These are phyloP conservation scores for Nemania sp. DNA, from an alignment of 2,329 filamentous ascomycete genomes.

Conservation along the genomic window DNA sequence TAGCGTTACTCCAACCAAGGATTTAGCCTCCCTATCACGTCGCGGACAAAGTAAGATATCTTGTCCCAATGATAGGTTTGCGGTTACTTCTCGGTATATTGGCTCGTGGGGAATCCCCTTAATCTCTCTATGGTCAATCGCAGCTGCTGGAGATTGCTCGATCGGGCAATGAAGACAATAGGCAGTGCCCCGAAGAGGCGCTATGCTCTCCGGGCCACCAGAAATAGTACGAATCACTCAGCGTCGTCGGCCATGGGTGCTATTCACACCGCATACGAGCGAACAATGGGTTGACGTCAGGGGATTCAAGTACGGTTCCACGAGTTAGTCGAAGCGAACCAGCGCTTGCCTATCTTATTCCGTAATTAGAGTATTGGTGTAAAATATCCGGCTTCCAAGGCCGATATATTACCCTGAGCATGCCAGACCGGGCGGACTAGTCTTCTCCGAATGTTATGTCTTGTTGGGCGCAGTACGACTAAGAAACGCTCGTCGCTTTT, in stretches of 20 bases:
- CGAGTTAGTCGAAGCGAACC: slow-evolving; percentile 4
- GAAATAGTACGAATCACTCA: neutral
- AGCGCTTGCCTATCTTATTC: slow-evolving; percentile 13
- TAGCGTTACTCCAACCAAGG: slow-evolving; percentile 32
- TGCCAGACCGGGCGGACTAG: slow-evolving; percentile 19
- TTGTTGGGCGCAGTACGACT: neutral
- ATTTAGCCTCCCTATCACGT: slow-evolving; percentile 47
- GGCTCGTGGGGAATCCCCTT: slow-evolving; percentile 17
- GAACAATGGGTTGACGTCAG: slow-evolving; percentile 8
- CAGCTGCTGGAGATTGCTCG: slow-evolving; percentile 9
- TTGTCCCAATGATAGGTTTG: slow-evolving; percentile 38
- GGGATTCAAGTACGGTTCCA: slow-evolving; percentile 14
- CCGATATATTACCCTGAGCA: slow-evolving; percentile 26
- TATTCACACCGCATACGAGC: neutral
- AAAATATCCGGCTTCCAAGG: slow-evolving; percentile 26
- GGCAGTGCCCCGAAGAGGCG: slow-evolving; percentile 26
- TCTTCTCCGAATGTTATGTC: slow-evolving; percentile 7
- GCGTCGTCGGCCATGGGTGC: neutral
- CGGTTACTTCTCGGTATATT: slow-evolving; percentile 35
- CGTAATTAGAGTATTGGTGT: slow-evolving; percentile 13
- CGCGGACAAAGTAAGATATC: slow-evolving; percentile 44
- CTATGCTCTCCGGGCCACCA: slow-evolving; percentile 18
- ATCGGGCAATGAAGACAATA: slow-evolving; percentile 34
- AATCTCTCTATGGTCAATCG: neutral
- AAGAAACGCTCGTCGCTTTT: neutral